phyloP scores from a whole-genome alignment of 2,329 filamentous ascomycete species.

The Fusarium sp. region DNA sequence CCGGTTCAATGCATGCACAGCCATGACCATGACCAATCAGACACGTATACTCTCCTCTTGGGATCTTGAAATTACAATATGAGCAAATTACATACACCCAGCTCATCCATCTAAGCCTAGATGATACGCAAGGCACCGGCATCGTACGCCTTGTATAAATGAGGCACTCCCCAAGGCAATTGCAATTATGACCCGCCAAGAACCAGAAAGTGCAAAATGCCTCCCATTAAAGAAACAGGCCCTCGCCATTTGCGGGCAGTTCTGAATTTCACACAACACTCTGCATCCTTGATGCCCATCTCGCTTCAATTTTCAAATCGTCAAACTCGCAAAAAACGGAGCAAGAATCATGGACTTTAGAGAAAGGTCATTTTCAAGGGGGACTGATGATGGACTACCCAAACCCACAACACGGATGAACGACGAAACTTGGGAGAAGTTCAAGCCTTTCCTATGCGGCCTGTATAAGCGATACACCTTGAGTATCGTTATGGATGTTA shows the following conservation, averaged over 20 bases:
- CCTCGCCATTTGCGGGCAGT: neutral
- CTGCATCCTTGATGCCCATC: neutral
- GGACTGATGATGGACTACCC: slow-evolving; percentile 13
- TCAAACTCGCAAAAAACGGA: neutral
- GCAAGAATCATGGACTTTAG: slow-evolving; percentile 19
- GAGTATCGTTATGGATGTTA: slow-evolving; percentile 32
- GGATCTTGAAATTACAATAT: slow-evolving; percentile 29
- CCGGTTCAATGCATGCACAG: slow-evolving; percentile 20
- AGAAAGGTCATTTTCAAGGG: slow-evolving; percentile 10
- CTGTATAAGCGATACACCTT: slow-evolving; percentile 40
- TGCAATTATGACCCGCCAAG: slow-evolving; percentile 1
- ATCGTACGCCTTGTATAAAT: slow-evolving; percentile 26
- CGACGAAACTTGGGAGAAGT: slow-evolving; percentile 37
- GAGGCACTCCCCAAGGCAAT: slow-evolving; percentile 30
- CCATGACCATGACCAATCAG: slow-evolving; percentile 18
- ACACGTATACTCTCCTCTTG: neutral
- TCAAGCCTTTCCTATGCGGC: slow-evolving; percentile 32
- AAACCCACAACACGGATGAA: slow-evolving; percentile 39
- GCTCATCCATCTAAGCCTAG: slow-evolving; percentile 3
- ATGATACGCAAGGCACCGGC: slow-evolving; percentile 14
- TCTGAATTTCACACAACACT: neutral
- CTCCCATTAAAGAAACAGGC: slow-evolving; percentile 16
- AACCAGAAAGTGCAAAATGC: slow-evolving; percentile 23
- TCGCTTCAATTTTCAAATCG: neutral
- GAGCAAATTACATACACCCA: slow-evolving; percentile 9